These are phyloP conservation scores for Boletus sp. DNA, from an alignment of 768 basidiomycete genomes.

Conservation along the genomic window DNA sequence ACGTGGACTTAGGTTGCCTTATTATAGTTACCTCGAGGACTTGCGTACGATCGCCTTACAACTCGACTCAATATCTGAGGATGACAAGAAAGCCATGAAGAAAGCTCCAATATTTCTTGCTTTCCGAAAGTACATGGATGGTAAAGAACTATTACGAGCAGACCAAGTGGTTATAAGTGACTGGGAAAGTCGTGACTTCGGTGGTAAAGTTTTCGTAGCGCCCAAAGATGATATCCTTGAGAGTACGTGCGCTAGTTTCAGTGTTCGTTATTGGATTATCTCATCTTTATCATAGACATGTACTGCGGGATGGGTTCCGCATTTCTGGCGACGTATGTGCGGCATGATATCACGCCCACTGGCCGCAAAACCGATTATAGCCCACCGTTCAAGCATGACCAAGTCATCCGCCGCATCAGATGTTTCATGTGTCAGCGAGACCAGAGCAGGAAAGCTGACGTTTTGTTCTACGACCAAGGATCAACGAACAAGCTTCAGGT, in stretches of 20 bases:
- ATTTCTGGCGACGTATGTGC: slow-evolving; percentile 10
- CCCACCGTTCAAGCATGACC: not conserved
- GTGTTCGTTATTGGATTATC: not conserved
- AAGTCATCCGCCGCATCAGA: slow-evolving; percentile 4
- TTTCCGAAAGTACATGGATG: not conserved
- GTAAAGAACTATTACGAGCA: slow-evolving; percentile 3
- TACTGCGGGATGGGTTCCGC: slow-evolving; percentile 12
- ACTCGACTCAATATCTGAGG: slow-evolving; percentile 10
- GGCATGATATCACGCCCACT: not conserved
- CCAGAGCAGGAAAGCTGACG: not conserved
- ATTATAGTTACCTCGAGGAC: slow-evolving; percentile 11
- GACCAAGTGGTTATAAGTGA: slow-evolving; percentile 11
- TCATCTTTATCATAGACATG: slow-evolving; percentile 3
- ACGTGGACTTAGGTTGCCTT: not conserved
- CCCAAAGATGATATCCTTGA: slow-evolving; percentile 9
- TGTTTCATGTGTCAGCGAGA: slow-evolving; percentile 16
- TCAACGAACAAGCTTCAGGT: not conserved
- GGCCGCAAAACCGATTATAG: not conserved
- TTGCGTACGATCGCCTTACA: slow-evolving; percentile 11
- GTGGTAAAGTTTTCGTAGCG: slow-evolving; percentile 2
- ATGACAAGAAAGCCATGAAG: slow-evolving; percentile 11
- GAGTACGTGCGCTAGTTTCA: slow-evolving; percentile 1
- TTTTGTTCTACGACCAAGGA: not conserved
- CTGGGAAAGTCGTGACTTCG: slow-evolving; percentile 12
- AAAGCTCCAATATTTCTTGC: slow-evolving; percentile 9